phyloP scores from a whole-genome alignment of 192 early-diverging fungal genomes.

The Phycomyces nitens region DNA sequence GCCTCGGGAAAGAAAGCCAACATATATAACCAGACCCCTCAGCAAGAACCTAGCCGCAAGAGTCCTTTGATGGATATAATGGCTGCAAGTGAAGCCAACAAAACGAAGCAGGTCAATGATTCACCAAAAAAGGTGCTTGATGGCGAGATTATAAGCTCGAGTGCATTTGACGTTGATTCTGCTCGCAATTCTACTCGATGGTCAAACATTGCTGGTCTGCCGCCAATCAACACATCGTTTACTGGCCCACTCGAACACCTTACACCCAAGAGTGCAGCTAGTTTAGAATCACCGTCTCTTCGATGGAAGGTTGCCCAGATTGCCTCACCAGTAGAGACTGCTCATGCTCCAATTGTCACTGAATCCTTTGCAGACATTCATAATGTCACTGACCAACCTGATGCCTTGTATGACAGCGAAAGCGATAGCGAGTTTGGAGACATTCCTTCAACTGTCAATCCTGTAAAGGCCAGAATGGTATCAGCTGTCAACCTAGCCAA shows the following conservation, averaged over 20 bases:
- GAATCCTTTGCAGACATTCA: background rate
- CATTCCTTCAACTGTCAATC: conserved; percentile 1
- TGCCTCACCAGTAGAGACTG: conserved; percentile 15
- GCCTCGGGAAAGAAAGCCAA: too few relatives aligned
- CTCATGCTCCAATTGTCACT: conserved; percentile 6
- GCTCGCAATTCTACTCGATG: background rate
- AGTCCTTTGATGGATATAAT: too few relatives aligned
- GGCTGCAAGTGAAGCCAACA: too few relatives aligned
- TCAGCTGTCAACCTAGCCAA: background rate
- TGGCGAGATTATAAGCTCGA: background rate
- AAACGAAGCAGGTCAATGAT: too few relatives aligned
- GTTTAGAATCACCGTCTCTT: conserved; percentile 4
- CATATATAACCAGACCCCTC: too few relatives aligned
- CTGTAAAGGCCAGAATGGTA: conserved; percentile 2
- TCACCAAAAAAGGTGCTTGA: background rate
- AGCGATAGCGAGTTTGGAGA: conserved; percentile 5
- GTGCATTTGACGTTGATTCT: background rate
- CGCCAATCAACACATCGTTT: background rate
- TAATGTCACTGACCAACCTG: background rate
- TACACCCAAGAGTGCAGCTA: background rate
- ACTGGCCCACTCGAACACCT: background rate
- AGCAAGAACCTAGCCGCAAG: too few relatives aligned
- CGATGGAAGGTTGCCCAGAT: conserved; percentile 18
- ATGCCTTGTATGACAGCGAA: background rate
- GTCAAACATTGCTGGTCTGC: background rate